Evolutionary conservation across 1,139 yeast species (phyloP), one percentile per base, ranked within the genome.

Genomic region (Citeromyces siamensis): DNA sequence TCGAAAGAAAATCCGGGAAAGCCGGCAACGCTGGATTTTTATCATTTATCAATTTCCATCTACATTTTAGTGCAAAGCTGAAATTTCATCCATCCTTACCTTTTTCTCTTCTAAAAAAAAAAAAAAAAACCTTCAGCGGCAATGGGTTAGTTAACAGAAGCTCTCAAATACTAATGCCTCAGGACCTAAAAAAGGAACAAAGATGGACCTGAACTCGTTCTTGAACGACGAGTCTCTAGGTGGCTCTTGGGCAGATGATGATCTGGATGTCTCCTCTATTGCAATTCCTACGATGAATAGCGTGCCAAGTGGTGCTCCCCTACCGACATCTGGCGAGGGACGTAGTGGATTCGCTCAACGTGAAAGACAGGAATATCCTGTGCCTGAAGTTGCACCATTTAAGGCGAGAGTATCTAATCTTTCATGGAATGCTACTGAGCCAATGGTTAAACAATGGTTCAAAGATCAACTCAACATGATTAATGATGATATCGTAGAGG

Each of bases 321-420:
- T 17, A n/a, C 26, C 35, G 6, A 49, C 53, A 27, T 55, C 53
- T 33, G 56, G 38, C 38, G 60, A 53, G 34, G 54, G 53, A 12
- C 36, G 33, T 38, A 52, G 40, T 42, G 43, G 43, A 41, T 47
- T 47, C 22, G 44, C 47, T 32, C 43, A 64, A 38, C 53, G 50
- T 38, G 67, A 68, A 44, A 71, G 84, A 58, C 71, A 67, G 44
- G 90, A 78, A 51, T 81, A 63, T 51, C 95, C 95, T 34, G 68
- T 93, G 43, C 99, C 99, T 35, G 94, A 86, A 51, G 69, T 64
- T 39, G 88, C 96, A 21, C 99, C 99, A 39, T 93, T 62, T 67
- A 81, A 84, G 52, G 96, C 95, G 16, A 75, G 86, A 58, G 69
- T 90, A 48, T 74, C 76, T 53, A 86, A 88, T 60, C 71, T 93